Evolutionary conservation across 495 filamentous ascomycete species (phyloP).

Genomic region (Xeromyces bisporus): DNA sequence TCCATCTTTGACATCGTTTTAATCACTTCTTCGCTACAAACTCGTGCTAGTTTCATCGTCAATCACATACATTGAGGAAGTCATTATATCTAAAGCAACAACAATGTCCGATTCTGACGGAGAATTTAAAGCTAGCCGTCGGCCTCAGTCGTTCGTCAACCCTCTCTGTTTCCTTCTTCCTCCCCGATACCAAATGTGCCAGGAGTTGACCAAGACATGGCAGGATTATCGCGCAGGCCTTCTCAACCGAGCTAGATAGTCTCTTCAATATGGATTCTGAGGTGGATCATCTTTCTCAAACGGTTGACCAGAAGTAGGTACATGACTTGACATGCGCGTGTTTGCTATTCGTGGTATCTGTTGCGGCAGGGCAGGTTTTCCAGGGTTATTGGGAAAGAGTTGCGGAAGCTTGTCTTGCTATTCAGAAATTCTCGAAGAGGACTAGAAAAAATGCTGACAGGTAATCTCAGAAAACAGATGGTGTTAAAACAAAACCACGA

Average conservation of each 20-base stretch:
- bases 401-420: not conserved
- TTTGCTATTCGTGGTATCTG: too few species aligned
- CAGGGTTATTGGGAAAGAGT: not conserved
- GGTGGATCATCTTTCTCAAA: constrained; percentile 56
- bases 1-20: too few species aligned
- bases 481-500: constrained; percentile 62
- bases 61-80: too few species aligned
- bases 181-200: constrained; percentile 1
- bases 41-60: too few species aligned
- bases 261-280: constrained; percentile 74
- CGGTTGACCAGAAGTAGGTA: constrained; percentile 71
- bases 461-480: constrained; percentile 39
- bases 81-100: constrained; percentile 5
- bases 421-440: not conserved
- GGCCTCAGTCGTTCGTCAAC: constrained; percentile 63
- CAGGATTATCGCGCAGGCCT: constrained; percentile 76
- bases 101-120: constrained; percentile 47
- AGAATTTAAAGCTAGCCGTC: constrained; percentile 61
- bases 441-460: constrained; percentile 4
- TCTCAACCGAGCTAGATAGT: constrained; percentile 73
- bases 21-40: too few species aligned
- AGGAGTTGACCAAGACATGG: constrained; percentile 12
- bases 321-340: not conserved
- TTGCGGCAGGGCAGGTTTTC: too few species aligned
- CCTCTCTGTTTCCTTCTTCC: constrained; percentile 2